These are phyloP conservation scores for Chlamydomonas eustigma DNA, from an alignment of 139 green algal species.

Conservation along the genomic window DNA sequence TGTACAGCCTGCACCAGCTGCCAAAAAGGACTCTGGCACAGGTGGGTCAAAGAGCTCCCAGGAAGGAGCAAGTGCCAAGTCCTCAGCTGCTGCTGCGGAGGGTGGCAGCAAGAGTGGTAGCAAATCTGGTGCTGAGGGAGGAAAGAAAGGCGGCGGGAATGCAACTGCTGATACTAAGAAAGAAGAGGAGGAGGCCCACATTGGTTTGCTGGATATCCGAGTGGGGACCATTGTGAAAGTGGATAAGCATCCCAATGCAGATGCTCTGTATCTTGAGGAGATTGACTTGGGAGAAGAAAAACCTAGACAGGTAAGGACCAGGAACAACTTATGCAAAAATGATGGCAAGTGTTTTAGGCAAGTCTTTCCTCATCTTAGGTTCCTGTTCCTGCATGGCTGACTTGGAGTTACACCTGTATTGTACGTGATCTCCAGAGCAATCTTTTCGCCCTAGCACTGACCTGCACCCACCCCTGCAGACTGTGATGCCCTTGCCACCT, in stretches of 20 bases:
- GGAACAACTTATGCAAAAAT: no score
- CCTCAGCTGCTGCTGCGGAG: neutral
- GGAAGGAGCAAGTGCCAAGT: conserved; percentile 1
- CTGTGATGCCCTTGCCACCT: no score
- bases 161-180: conserved; percentile 2
- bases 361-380: no score
- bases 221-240: conserved; percentile 82
- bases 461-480: no score
- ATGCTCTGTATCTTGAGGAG: conserved; percentile 92
- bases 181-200: conserved; percentile 27
- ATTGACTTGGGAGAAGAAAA: conserved; percentile 92
- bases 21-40: neutral
- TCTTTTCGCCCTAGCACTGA: no score
- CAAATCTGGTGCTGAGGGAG: neutral
- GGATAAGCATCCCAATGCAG: conserved; percentile 79
- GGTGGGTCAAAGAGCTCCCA: neutral
- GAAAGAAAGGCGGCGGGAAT: neutral
- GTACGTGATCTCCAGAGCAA: no score
- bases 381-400: no score
- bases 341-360: no score
- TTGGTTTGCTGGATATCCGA: conserved; percentile 68
- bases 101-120: neutral
- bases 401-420: no score
- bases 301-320: conserved; percentile 45
- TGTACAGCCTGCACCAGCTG: neutral